These are phyloP conservation scores for bread wheat (Triticum aestivum) DNA, from an alignment of 176 grass and related monocot species.

Conservation along the genomic window DNA sequence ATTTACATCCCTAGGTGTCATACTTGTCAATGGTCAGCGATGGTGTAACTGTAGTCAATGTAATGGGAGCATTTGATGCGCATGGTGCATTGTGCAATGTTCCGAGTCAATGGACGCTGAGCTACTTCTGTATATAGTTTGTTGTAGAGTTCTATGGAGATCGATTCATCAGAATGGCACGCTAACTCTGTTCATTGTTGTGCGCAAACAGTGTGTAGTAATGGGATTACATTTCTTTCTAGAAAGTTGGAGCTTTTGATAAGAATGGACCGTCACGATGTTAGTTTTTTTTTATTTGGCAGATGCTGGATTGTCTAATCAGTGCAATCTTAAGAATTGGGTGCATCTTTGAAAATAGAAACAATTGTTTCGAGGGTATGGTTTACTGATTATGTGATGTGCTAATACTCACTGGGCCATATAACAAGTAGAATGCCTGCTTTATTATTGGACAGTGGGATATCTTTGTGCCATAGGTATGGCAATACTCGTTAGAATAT, in stretches of 20 bases:
- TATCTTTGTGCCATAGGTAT: background rate
- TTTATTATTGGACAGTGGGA: background rate
- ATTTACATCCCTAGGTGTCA: background rate
- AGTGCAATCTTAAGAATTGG: background rate
- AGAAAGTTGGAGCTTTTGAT: background rate
- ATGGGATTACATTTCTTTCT: background rate
- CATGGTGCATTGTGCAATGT: background rate
- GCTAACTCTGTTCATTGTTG: background rate
- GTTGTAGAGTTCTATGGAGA: background rate
- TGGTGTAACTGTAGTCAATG: background rate
- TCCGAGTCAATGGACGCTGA: background rate
- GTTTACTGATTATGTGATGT: background rate
- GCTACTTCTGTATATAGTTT: background rate
- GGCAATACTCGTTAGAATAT: background rate
- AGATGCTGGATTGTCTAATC: background rate
- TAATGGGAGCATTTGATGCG: background rate
- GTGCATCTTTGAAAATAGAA: background rate
- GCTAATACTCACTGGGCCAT: background rate
- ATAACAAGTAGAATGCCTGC: background rate
- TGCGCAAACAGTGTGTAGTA: background rate
- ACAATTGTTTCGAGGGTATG: background rate
- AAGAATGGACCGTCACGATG: slow-evolving; percentile 2
- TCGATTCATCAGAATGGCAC: background rate
- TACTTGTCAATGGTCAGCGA: background rate
- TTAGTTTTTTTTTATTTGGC: background rate